Evolutionary conservation across 2,329 filamentous ascomycete species (phyloP).

Genomic region (Ramularia endophylla): DNA sequence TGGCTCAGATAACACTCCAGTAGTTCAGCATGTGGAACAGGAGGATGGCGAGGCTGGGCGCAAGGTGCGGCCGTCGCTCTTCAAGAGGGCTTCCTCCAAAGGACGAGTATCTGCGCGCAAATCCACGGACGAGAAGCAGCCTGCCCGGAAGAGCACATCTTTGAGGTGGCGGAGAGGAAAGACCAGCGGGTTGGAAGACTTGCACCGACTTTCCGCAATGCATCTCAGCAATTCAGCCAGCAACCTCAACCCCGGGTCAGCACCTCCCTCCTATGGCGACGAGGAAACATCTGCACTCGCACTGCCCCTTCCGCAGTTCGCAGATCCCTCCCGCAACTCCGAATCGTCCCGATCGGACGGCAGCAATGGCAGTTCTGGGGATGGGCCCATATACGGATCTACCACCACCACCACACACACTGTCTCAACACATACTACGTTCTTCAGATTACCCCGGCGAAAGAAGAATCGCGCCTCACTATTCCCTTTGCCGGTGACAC

Average conservation of each 20-base stretch:
- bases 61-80: slow-evolving; percentile 18
- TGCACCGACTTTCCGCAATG: slow-evolving; percentile 57
- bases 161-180: slow-evolving; percentile 27
- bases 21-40: slow-evolving; percentile 2
- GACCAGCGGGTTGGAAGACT: slow-evolving; percentile 33
- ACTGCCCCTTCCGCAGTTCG: slow-evolving; percentile 48
- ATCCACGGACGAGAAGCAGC: slow-evolving; percentile 15
- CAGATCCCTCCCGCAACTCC: slow-evolving; percentile 50
- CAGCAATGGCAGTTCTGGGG: slow-evolving; percentile 47
- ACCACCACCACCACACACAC: slow-evolving; percentile 59
- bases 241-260: slow-evolving; percentile 11
- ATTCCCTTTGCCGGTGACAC: slow-evolving; percentile 83
- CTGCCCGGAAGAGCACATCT: slow-evolving; percentile 20
- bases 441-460: slow-evolving; percentile 75
- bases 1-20: slow-evolving; percentile 4
- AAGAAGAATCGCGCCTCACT: slow-evolving; percentile 70
- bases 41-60: slow-evolving; percentile 10
- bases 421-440: slow-evolving; percentile 56
- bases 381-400: slow-evolving; percentile 53
- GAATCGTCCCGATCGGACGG: slow-evolving; percentile 89
- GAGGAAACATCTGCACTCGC: slow-evolving; percentile 57
- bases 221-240: slow-evolving; percentile 26
- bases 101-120: slow-evolving; percentile 11
- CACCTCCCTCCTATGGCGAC: slow-evolving; percentile 56
- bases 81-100: slow-evolving; percentile 22